A percentile compares a stretch with the other conserved stretches of the same genome.
phyloP scores from a whole-genome alignment of 2,329 filamentous ascomycete genomes.

The Fusarium sambucinum region DNA sequence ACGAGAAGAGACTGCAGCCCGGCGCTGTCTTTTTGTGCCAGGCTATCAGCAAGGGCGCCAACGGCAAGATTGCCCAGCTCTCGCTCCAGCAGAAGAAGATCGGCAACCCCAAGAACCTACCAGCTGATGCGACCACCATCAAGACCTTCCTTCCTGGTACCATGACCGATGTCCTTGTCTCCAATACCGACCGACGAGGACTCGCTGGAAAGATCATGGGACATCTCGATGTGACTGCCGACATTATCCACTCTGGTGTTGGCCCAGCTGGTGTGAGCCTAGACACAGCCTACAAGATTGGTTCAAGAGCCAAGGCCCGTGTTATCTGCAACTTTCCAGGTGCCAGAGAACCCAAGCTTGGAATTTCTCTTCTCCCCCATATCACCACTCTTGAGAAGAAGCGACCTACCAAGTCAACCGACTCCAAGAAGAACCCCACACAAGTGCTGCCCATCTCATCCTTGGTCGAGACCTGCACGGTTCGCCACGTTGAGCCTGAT shows the following conservation, averaged over 20 bases:
- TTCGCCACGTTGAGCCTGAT: conserved; percentile 82
- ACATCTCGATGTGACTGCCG: conserved; percentile 88
- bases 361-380: conserved; percentile 90
- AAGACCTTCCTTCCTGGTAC: conserved; percentile 92
- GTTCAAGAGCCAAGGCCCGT: conserved; percentile 85
- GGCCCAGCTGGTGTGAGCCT: conserved; percentile 77
- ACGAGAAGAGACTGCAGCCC: conserved; percentile 78
- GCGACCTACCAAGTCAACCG: conserved; percentile 49
- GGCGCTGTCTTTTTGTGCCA: conserved; percentile 88
- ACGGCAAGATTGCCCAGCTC: conserved; percentile 87
- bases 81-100: conserved; percentile 79
- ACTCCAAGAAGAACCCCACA: conserved; percentile 63
- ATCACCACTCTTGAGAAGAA: conserved; percentile 72
- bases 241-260: conserved; percentile 87
- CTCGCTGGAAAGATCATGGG: conserved; percentile 92
- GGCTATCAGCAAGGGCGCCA: conserved; percentile 78
- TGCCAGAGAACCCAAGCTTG: conserved; percentile 83
- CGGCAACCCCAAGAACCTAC: conserved; percentile 72
- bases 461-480: conserved; percentile 80
- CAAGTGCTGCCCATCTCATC: conserved; percentile 77
- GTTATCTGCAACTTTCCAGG: conserved; percentile 89
- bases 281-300: conserved; percentile 82
- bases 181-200: conserved; percentile 79
- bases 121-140: conserved; percentile 85
- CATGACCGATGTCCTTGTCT: conserved; percentile 85